phyloP scores from a whole-genome alignment of 768 basidiomycete genomes.

The Hericium rajendrae region DNA sequence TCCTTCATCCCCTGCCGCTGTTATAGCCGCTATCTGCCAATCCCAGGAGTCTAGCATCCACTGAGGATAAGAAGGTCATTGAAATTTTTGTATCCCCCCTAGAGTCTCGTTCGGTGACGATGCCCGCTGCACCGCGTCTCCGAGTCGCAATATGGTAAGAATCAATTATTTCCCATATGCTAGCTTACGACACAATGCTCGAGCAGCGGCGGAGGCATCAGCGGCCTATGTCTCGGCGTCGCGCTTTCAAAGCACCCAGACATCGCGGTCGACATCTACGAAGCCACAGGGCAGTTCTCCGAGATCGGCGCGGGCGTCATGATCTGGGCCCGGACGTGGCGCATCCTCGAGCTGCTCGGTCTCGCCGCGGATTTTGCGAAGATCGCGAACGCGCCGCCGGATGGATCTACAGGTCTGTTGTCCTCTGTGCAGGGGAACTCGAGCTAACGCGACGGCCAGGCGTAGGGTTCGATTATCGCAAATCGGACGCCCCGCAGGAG shows the following conservation, averaged over 20 bases:
- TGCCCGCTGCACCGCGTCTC: no score
- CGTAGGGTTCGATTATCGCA: constrained; percentile 36
- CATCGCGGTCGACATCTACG: constrained; percentile 22
- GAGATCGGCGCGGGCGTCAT: constrained; percentile 39
- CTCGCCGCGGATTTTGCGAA: constrained; percentile 16
- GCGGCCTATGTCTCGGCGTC: constrained; percentile 22
- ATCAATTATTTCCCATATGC: no score
- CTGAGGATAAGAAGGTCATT: no score
- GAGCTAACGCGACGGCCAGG: constrained; percentile 17
- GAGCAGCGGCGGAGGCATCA: constrained; percentile 24
- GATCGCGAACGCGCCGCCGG: constrained; percentile 18
- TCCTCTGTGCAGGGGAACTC: background rate
- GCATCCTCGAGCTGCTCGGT: constrained; percentile 18
- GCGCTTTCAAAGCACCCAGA: constrained; percentile 18
- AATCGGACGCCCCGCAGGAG: constrained; percentile 30
- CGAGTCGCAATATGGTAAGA: no score
- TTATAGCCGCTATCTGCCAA: no score
- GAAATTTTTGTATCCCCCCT: no score
- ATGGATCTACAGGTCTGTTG: constrained; percentile 13
- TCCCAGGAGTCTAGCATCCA: no score
- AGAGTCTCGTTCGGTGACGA: no score
- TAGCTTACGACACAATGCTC: background rate
- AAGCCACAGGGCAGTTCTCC: constrained; percentile 31
- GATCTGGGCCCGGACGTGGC: constrained; percentile 23
- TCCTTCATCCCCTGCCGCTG: no score